Evolutionary conservation across 495 filamentous ascomycete genomes (phyloP).

Genomic region (Penicillium bialowiezense): DNA sequence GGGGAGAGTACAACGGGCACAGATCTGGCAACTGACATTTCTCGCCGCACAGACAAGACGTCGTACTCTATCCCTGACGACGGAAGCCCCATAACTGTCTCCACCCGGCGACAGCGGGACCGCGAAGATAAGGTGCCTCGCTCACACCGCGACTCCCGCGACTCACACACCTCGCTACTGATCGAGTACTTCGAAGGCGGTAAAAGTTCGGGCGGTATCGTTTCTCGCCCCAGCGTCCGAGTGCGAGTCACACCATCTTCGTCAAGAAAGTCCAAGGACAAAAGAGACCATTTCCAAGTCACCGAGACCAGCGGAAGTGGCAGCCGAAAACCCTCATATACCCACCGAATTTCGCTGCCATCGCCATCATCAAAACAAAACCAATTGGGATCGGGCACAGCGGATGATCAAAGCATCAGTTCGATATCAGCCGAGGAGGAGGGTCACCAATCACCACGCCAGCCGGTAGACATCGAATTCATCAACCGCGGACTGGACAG

Average conservation of each 20-base stretch:
- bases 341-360: conserved; percentile 58
- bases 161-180: conserved; percentile 87
- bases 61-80: conserved; percentile 94
- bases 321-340: conserved; percentile 62
- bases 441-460: conserved; percentile 63
- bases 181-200: conserved; percentile 98
- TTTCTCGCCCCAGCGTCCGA: conserved; percentile 82
- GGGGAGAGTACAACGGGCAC: conserved; percentile 59
- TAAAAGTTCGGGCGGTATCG: conserved; percentile 57
- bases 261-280: conserved; percentile 51
- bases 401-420: conserved; percentile 55
- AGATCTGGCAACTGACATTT: conserved; percentile 77
- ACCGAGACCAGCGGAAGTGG: conserved; percentile 61
- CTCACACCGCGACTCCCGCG: conserved; percentile 57
- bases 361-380: conserved; percentile 54
- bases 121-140: conserved; percentile 48
- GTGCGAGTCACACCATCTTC: conserved; percentile 89
- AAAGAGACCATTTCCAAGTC: conserved; percentile 70
- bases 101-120: conserved; percentile 61
- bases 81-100: conserved; percentile 86
- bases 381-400: conserved; percentile 34
- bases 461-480: conserved; percentile 84
- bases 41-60: conserved; percentile 73
- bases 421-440: conserved; percentile 77
- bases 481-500: conserved; percentile 55